Evolutionary conservation across 2,329 filamentous ascomycete genomes (phyloP).

Genomic region (Trichophyton simii): DNA sequence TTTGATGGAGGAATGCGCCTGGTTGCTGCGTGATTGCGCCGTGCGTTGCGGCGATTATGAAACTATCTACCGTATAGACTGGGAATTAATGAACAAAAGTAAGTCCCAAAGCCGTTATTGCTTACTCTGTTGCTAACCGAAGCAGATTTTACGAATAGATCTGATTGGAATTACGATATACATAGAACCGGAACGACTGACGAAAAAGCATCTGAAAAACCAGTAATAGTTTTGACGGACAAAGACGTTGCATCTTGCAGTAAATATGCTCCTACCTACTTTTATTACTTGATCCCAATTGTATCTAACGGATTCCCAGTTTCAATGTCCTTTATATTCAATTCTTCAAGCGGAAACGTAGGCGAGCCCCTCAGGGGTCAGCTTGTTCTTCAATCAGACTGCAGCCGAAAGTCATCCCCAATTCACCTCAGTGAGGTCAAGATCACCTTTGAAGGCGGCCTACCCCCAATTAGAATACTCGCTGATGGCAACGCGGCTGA

Average conservation of each 20-base stretch:
- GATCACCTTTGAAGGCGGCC: constrained; percentile 41
- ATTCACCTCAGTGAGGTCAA: constrained; percentile 38
- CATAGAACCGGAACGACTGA: constrained; percentile 35
- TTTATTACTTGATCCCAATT: neutral
- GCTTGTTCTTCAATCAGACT: constrained; percentile 39
- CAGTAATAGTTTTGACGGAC: constrained; percentile 35
- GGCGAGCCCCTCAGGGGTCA: constrained; percentile 47
- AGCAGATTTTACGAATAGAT: constrained; percentile 26
- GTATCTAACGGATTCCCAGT: constrained; percentile 23
- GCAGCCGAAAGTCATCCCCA: constrained; percentile 33
- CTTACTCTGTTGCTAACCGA: constrained; percentile 7
- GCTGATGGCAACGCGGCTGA: constrained; percentile 18
- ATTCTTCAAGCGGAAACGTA: constrained; percentile 44
- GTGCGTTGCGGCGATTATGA: constrained; percentile 34
- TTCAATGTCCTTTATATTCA: constrained; percentile 41
- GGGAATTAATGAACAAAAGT: constrained; percentile 41
- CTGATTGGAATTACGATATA: constrained; percentile 34
- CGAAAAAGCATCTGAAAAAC: constrained; percentile 28
- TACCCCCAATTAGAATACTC: constrained; percentile 32
- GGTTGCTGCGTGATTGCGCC: constrained; percentile 43
- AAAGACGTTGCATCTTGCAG: constrained; percentile 38
- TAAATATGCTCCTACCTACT: constrained; percentile 19
- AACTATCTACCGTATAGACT: constrained; percentile 41
- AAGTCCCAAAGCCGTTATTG: constrained; percentile 8
- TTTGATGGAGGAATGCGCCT: constrained; percentile 42